A percentile compares a stretch with the other conserved stretches of the same genome.
Evolutionary conservation across 768 basidiomycete species (phyloP).

Genomic region (Rhizopogon roseolus): DNA sequence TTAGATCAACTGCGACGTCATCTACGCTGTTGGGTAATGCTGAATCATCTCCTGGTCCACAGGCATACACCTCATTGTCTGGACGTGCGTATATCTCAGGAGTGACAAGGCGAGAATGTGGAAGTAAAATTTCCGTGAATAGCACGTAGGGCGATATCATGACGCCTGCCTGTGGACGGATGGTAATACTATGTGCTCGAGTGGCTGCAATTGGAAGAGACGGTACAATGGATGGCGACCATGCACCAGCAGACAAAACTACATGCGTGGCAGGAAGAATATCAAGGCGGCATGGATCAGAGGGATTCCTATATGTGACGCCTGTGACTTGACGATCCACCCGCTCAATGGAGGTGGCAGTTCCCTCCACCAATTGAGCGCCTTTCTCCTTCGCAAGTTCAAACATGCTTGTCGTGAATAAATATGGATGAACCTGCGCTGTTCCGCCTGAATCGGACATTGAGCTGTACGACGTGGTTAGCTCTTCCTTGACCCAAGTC

Average conservation of each 20-base stretch:
- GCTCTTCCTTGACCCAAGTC: slow-evolving; percentile 47
- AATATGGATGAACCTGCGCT: slow-evolving; percentile 74
- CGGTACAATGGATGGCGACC: slow-evolving; percentile 64
- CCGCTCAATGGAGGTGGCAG: slow-evolving; percentile 42
- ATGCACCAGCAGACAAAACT: slow-evolving; percentile 81
- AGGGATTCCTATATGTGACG: slow-evolving; percentile 33
- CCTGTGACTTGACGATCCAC: slow-evolving; percentile 39
- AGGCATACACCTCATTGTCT: slow-evolving; percentile 67
- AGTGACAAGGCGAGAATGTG: slow-evolving; percentile 27
- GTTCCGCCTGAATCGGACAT: slow-evolving; percentile 52
- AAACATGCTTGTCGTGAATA: slow-evolving; percentile 71
- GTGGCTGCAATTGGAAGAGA: slow-evolving; percentile 55
- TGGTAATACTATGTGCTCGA: slow-evolving; percentile 71
- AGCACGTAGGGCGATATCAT: slow-evolving; percentile 71
- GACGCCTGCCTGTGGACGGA: slow-evolving; percentile 40
- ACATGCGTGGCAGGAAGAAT: slow-evolving; percentile 61
- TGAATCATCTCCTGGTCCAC: slow-evolving; percentile 73
- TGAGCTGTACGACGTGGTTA: slow-evolving; percentile 57
- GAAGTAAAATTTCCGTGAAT: slow-evolving; percentile 69
- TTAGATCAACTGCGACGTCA: slow-evolving; percentile 54
- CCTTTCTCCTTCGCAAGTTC: slow-evolving; percentile 55
- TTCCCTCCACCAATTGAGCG: slow-evolving; percentile 41
- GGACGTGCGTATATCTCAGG: slow-evolving; percentile 76
- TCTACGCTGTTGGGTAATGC: slow-evolving; percentile 68
- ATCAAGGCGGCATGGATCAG: slow-evolving; percentile 18